Evolutionary conservation across 129 eudicot species (phyloP).

Genomic region (Pittosporum tobira): DNA sequence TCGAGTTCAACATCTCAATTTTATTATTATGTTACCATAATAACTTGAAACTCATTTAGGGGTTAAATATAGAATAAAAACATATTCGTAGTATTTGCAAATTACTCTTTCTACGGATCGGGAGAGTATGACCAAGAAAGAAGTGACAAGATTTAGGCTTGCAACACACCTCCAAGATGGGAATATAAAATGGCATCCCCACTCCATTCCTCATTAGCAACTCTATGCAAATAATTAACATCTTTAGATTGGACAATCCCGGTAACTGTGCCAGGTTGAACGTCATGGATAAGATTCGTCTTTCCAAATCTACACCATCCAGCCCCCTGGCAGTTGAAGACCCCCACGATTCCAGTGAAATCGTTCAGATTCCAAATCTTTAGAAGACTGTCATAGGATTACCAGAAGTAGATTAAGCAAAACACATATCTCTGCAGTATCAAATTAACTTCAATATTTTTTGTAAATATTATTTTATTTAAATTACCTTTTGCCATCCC

Average conservation of each 20-base stretch:
- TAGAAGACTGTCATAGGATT: slow-evolving; percentile 38
- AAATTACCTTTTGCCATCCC: slow-evolving; percentile 68
- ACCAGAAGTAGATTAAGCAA: slow-evolving; percentile 1
- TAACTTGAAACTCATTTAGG: no score
- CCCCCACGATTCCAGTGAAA: slow-evolving; percentile 74
- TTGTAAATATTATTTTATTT: background rate
- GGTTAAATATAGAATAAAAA: no score
- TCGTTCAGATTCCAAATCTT: slow-evolving; percentile 86
- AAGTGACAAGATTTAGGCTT: background rate
- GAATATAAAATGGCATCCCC: slow-evolving; percentile 65
- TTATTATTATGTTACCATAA: no score
- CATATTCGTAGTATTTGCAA: no score
- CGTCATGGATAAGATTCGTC: slow-evolving; percentile 55
- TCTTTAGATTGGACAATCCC: slow-evolving; percentile 60
- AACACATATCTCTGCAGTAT: background rate
- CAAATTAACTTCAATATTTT: background rate
- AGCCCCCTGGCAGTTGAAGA: slow-evolving; percentile 94
- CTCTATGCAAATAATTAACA: slow-evolving; percentile 49
- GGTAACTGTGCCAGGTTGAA: slow-evolving; percentile 52
- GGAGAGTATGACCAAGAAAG: slow-evolving; percentile 1
- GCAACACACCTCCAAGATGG: slow-evolving; percentile 45
- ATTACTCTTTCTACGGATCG: no score
- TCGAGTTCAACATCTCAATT: no score
- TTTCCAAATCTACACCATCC: slow-evolving; percentile 83
- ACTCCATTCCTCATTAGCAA: slow-evolving; percentile 50